These are phyloP conservation scores for Yarrowia sp. DNA, from an alignment of 805 yeast species.

Conservation along the genomic window DNA sequence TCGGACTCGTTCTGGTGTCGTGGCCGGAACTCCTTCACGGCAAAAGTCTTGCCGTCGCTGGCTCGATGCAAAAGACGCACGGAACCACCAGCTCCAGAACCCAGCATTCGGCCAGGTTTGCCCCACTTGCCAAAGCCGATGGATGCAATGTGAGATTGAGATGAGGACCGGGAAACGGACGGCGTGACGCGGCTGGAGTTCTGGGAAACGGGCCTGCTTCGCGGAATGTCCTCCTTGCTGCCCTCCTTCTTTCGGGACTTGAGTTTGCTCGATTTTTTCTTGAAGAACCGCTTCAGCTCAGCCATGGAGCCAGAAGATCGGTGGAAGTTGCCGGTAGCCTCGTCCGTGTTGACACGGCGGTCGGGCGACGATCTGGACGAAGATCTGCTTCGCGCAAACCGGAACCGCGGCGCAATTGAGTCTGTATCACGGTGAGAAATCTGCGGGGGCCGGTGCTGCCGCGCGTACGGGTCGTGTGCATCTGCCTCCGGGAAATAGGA, in stretches of 20 bases:
- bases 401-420: constrained; percentile 39
- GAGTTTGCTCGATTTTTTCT: constrained; percentile 31
- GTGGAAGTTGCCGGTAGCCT: constrained; percentile 26
- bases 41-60: constrained; percentile 69
- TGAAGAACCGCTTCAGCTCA: constrained; percentile 46
- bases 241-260: constrained; percentile 27
- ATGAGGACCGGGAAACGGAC: background rate
- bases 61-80: constrained; percentile 70
- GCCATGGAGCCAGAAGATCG: constrained; percentile 36
- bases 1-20: constrained; percentile 68
- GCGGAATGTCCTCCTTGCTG: background rate
- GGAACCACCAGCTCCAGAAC: constrained; percentile 94
- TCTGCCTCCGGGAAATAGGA: constrained; percentile 12
- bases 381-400: constrained; percentile 30
- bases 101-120: constrained; percentile 79
- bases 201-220: background rate
- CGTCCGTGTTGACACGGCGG: constrained; percentile 8
- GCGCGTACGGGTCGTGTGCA: constrained; percentile 37
- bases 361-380: constrained; percentile 17
- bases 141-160: background rate
- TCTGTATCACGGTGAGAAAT: constrained; percentile 28
- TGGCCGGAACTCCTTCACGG: constrained; percentile 87
- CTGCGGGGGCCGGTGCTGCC: constrained; percentile 35
- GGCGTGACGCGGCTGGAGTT: background rate
- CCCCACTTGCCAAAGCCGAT: constrained; percentile 44